Evolutionary conservation across 139 green algal species (phyloP).

Genomic region (Closterium sp.): DNA sequence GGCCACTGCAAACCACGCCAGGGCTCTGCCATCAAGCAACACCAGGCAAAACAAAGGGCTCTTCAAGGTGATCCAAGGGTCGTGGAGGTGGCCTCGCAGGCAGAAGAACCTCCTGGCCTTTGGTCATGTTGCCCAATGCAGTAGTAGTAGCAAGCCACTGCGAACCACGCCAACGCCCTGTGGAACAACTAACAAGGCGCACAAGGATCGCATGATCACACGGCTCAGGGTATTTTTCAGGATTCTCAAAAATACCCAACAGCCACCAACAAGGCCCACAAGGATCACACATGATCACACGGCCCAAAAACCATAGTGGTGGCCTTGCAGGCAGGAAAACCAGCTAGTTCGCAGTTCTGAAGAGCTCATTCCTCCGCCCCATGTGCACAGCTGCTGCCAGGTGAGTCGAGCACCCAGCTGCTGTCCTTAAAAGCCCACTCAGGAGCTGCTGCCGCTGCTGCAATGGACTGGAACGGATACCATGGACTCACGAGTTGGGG

Average conservation of each 20-base stretch:
- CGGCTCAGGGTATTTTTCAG: too few species aligned
- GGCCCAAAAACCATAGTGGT: too few species aligned
- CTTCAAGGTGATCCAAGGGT: too few species aligned
- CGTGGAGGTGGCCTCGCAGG: constrained; percentile 27
- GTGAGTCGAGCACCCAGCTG: constrained; percentile 73
- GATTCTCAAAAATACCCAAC: too few species aligned
- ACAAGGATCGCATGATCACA: too few species aligned
- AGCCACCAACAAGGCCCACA: too few species aligned
- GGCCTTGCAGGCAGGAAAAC: constrained; percentile 51
- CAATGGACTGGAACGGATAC: neutral
- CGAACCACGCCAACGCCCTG: constrained; percentile 80
- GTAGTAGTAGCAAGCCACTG: constrained; percentile 92
- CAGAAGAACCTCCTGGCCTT: constrained; percentile 53
- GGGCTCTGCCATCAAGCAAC: too few species aligned
- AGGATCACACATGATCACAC: too few species aligned
- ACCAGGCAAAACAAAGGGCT: too few species aligned
- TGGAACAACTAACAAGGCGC: too few species aligned
- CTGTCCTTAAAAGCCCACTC: constrained; percentile 9
- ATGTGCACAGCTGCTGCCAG: constrained; percentile 83
- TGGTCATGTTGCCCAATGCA: constrained; percentile 53
- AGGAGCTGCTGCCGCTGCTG: too few species aligned
- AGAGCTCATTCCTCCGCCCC: constrained; percentile 85
- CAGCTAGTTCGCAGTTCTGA: constrained; percentile 62
- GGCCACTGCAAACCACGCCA: constrained; percentile 89
- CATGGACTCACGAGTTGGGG: constrained; percentile 59